A percentile compares a stretch with the other conserved stretches of the same genome.
These are phyloP conservation scores for Sanguinoderma infundibulare DNA, from an alignment of 1,284 basidiomycete genomes.

Conservation along the genomic window DNA sequence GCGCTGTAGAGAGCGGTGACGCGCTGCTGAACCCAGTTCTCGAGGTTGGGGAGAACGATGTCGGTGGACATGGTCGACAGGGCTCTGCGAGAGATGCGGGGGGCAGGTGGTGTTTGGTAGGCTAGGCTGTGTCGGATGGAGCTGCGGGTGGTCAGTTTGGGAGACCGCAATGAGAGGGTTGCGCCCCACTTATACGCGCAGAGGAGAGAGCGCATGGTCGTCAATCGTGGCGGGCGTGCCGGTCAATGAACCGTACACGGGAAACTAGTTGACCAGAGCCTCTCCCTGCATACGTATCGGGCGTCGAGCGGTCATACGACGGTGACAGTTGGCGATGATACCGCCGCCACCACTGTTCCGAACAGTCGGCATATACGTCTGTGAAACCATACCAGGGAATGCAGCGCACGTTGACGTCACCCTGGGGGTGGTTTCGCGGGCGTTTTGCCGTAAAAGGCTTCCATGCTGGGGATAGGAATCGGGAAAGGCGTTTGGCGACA, in stretches of 20 bases:
- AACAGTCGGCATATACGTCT: too few relatives aligned
- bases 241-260: not conserved
- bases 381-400: too few relatives aligned
- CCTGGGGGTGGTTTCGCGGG: not conserved
- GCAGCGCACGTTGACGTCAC: not conserved
- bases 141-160: not conserved
- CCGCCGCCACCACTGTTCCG: too few relatives aligned
- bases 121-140: not conserved
- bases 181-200: not conserved
- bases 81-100: not conserved
- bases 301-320: not conserved
- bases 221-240: not conserved
- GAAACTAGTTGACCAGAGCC: too few relatives aligned
- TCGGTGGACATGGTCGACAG: constrained; percentile 24
- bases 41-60: constrained; percentile 40
- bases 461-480: not conserved
- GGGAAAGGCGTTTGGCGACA: too few relatives aligned
- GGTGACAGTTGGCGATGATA: not conserved
- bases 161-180: not conserved
- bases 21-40: constrained; percentile 38
- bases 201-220: too few relatives aligned
- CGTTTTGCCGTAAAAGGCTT: not conserved
- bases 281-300: too few relatives aligned
- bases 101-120: too few relatives aligned
- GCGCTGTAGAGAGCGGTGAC: constrained; percentile 40